These are phyloP conservation scores for Serendipita vermifera DNA, from an alignment of 768 basidiomycete species.

Conservation along the genomic window DNA sequence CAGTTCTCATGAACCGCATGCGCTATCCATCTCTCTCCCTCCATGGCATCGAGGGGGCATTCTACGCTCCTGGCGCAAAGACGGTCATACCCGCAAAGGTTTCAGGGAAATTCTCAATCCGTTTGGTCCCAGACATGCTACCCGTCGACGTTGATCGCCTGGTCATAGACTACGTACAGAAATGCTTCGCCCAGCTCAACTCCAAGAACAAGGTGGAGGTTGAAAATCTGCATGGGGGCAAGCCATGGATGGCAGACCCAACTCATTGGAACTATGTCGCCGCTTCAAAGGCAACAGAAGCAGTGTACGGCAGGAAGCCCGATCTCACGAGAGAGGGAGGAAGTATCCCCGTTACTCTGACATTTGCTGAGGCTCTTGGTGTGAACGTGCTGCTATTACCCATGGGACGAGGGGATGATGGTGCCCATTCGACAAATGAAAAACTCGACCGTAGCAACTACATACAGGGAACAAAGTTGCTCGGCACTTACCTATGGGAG, in stretches of 20 bases:
- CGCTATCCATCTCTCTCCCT: slow-evolving; percentile 75
- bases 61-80: slow-evolving; percentile 68
- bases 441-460: slow-evolving; percentile 87
- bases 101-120: slow-evolving; percentile 87
- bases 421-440: slow-evolving; percentile 90
- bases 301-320: slow-evolving; percentile 58
- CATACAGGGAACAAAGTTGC: slow-evolving; percentile 68
- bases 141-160: slow-evolving; percentile 60
- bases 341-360: slow-evolving; percentile 85
- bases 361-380: slow-evolving; percentile 76
- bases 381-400: slow-evolving; percentile 84
- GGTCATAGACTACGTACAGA: slow-evolving; percentile 54
- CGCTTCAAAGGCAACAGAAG: slow-evolving; percentile 69
- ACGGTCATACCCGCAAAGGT: slow-evolving; percentile 91
- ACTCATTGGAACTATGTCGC: slow-evolving; percentile 92
- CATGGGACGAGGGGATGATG: slow-evolving; percentile 91
- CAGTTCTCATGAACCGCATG: slow-evolving; percentile 88
- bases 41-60: slow-evolving; percentile 94
- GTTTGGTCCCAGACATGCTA: slow-evolving; percentile 79
- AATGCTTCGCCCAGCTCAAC: slow-evolving; percentile 73
- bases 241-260: slow-evolving; percentile 76
- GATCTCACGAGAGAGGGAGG: slow-evolving; percentile 88
- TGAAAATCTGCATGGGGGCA: slow-evolving; percentile 66
- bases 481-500: slow-evolving; percentile 75
- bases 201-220: slow-evolving; percentile 70